Conservation (phyloP, 441 rosid genomes). For the Rhodomyrtus psidioides region DNA sequence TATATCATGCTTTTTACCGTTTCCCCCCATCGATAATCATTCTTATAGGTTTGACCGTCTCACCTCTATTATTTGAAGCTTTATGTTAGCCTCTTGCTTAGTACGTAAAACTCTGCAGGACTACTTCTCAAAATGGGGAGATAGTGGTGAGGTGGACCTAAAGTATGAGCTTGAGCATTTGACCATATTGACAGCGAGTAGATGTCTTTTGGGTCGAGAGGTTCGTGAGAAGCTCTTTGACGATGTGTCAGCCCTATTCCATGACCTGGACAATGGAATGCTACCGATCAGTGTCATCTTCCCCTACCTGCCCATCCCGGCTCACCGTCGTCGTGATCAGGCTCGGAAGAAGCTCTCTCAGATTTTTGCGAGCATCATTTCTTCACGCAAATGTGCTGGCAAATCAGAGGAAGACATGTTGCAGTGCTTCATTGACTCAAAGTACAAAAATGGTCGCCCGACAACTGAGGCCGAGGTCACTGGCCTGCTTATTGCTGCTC, state of each 20-base stretch:
- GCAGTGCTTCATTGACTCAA: slow-evolving; percentile 93
- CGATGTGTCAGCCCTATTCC: slow-evolving; percentile 92
- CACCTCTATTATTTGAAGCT: neutral
- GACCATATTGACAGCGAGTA: slow-evolving; percentile 95
- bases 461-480: slow-evolving; percentile 91
- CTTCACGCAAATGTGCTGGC: slow-evolving; percentile 64
- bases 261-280: slow-evolving; percentile 98
- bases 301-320: slow-evolving; percentile 92
- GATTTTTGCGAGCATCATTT: slow-evolving; percentile 71
- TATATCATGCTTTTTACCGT: neutral
- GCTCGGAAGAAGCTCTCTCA: slow-evolving; percentile 81
- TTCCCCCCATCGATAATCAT: neutral
- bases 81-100: neutral
- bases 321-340: slow-evolving; percentile 88
- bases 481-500: slow-evolving; percentile 94
- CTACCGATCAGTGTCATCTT: slow-evolving; percentile 92
- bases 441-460: slow-evolving; percentile 87
- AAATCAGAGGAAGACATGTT: slow-evolving; percentile 86
- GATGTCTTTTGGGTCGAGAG: slow-evolving; percentile 93
- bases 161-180: slow-evolving; percentile 93
- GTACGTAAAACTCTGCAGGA: slow-evolving; percentile 39
- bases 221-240: slow-evolving; percentile 96
- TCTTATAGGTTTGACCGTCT: neutral
- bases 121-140: slow-evolving; percentile 95
- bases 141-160: slow-evolving; percentile 83